Base-by-base conservation (phyloP, 352 stramenopile genomes). In the Elongisporangium prolatum region DNA sequence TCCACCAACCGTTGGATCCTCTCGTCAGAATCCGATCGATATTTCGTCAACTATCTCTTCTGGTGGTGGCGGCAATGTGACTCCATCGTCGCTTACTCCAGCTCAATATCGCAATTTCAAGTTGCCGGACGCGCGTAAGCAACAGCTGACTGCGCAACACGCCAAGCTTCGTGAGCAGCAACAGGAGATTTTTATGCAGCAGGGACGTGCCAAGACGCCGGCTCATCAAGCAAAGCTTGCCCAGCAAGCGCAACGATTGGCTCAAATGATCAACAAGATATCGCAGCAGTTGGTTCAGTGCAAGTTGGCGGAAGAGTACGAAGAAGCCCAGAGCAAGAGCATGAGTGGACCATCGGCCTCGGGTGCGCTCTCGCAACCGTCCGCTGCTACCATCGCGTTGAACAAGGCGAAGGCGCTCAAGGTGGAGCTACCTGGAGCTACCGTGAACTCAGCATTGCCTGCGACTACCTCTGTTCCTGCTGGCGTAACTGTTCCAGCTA, bases 211-310 rank as follows among this genome's bases (percentile, higher is more conserved):
- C 40, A 93, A 91, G 64, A 84, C 77, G 9, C 80, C 80, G 13
- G 76, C 76, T 38, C 67, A 76, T 28, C 82, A 93, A 52, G 79
- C 82, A 3, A 93, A 91, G 56, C 63, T 92, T 3, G 78, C 78
- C 11, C 81, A 91, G 50, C 78, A 89, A 38, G 84, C 84, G 2
- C 84, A 93, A 51, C 71, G 75, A 4, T 62, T 91, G 37, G 84
- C 77, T n/a, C 80, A 91, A 56, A 88, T 91, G 75, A 93, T 91
- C 56, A 89, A 86, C 60, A 93, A 93, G 64, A 93, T 93, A 24
- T 88, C 84, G 28, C 84, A 93, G 69, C 84, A 93, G 54, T 67
- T 93, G 11, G 77, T 92, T 44, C 84, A 93, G 54, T 84, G 80
- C 66, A 93, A 93, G 49, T 60, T 93, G 22, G 82, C 82, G 0